Percentiles rank a stretch among this genome's conserved stretches.
Conservation (phyloP, 1,284 basidiomycete genomes). For the Rhodotorula mucilaginosa region DNA sequence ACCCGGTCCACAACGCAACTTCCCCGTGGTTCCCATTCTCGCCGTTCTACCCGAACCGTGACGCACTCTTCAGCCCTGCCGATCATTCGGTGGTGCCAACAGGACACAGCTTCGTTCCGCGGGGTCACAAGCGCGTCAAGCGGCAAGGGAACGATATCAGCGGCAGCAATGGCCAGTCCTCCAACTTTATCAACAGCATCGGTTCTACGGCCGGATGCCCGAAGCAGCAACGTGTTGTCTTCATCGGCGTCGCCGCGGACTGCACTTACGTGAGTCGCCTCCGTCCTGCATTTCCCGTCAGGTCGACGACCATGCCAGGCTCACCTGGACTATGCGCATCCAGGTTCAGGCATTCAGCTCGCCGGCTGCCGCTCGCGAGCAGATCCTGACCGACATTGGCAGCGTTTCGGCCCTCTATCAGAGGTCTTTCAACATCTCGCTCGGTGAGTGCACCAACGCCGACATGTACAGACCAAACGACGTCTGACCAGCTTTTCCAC, state of each 20-base stretch:
- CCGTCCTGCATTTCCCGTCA: not conserved
- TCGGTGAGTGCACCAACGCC: constrained; percentile 47
- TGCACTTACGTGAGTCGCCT: constrained; percentile 62
- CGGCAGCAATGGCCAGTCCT: constrained; percentile 46
- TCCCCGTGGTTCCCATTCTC: not conserved
- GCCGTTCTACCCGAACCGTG: not conserved
- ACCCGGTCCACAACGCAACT: not conserved
- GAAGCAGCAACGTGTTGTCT: constrained; percentile 67
- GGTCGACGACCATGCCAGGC: too few species aligned
- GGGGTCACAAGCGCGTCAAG: constrained; percentile 1
- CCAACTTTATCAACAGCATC: constrained; percentile 67
- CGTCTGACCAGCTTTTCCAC: not conserved
- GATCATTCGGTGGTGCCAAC: constrained; percentile 3
- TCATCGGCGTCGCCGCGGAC: constrained; percentile 84
- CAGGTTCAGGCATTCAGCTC: constrained; percentile 57
- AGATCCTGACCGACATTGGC: constrained; percentile 73
- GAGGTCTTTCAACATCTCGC: constrained; percentile 75
- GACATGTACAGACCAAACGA: too few species aligned
- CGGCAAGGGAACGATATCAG: constrained; percentile 48
- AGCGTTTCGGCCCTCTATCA: constrained; percentile 70
- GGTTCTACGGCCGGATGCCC: constrained; percentile 70
- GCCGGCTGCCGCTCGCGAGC: constrained; percentile 63
- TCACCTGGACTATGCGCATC: constrained; percentile 45
- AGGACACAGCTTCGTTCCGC: constrained; percentile 2
- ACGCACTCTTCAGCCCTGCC: constrained; percentile 4